phyloP scores from a whole-genome alignment of 495 filamentous ascomycete species.

The Platismatia glauca region DNA sequence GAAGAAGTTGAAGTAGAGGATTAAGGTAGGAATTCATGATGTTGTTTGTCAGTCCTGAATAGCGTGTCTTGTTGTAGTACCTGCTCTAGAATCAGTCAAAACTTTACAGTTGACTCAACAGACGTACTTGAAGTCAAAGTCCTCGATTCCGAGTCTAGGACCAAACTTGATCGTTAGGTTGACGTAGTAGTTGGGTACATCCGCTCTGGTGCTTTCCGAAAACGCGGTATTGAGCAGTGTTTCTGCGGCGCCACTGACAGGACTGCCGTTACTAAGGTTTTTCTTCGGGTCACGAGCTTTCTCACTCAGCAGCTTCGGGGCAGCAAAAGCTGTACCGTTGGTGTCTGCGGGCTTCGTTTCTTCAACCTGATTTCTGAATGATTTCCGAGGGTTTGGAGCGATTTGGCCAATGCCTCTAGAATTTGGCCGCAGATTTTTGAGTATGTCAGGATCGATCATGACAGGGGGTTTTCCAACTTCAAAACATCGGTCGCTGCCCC shows the following conservation, averaged over 20 bases:
- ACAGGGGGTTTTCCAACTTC: conserved; percentile 75
- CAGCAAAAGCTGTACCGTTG: conserved; percentile 47
- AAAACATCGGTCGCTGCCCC: conserved; percentile 74
- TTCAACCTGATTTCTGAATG: conserved; percentile 73
- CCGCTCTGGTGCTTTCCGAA: conserved; percentile 51
- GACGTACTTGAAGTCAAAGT: conserved; percentile 88
- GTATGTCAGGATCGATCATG: conserved; percentile 62
- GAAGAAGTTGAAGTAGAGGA: conserved; percentile 80
- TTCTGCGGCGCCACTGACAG: conserved; percentile 54
- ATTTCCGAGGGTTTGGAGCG: conserved; percentile 67
- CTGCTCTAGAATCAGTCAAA: conserved; percentile 33
- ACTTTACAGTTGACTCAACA: neutral
- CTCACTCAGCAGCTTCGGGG: conserved; percentile 89
- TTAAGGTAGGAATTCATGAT: conserved; percentile 96
- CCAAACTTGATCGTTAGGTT: neutral
- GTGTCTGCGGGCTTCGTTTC: conserved; percentile 48
- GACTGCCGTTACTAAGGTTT: conserved; percentile 31
- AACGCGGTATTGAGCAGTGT: conserved; percentile 51
- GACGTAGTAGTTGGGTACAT: conserved; percentile 65
- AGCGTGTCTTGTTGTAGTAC: conserved; percentile 84
- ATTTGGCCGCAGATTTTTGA: conserved; percentile 54
- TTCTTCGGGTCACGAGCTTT: conserved; percentile 42
- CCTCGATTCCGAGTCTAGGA: conserved; percentile 55
- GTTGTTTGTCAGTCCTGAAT: conserved; percentile 90
- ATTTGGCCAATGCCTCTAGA: conserved; percentile 56